Conservation (phyloP, 2,329 filamentous ascomycete species). For the Calonectria ilicicola region DNA sequence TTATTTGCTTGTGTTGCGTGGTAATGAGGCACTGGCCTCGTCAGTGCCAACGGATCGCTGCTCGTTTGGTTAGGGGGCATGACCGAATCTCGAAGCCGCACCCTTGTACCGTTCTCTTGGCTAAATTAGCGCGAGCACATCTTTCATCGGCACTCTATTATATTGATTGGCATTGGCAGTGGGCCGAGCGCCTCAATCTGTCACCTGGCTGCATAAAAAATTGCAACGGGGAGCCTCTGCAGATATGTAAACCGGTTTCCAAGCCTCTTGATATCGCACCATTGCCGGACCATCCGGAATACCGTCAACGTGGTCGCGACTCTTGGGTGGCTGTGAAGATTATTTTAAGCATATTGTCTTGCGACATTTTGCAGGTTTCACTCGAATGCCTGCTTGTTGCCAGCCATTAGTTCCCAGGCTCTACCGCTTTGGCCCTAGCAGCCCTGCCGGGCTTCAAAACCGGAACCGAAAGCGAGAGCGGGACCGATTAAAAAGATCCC, state of each 20-base stretch:
- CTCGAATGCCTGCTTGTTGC: neutral
- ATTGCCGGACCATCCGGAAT: neutral
- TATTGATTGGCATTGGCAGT: neutral
- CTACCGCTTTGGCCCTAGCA: neutral
- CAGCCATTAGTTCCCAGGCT: neutral
- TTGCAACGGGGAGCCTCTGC: neutral
- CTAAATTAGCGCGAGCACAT: neutral
- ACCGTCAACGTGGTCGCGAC: no score
- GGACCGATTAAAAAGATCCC: neutral
- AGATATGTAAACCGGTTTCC: neutral
- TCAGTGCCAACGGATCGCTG: neutral
- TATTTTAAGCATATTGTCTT: conserved; percentile 5
- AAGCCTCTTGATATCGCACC: neutral
- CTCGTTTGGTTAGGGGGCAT: neutral
- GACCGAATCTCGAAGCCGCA: neutral
- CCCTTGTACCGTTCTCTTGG: neutral
- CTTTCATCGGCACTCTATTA: neutral
- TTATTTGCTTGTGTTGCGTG: neutral
- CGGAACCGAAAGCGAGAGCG: conserved; percentile 26
- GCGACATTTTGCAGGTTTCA: neutral
- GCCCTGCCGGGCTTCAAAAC: neutral
- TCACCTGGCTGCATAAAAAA: neutral
- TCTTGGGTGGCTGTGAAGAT: conserved; percentile 4
- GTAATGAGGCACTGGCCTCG: neutral
- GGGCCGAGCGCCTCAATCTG: neutral